These are phyloP conservation scores for Trichoderma sp. DNA, from an alignment of 2,329 filamentous ascomycete species.

Conservation along the genomic window DNA sequence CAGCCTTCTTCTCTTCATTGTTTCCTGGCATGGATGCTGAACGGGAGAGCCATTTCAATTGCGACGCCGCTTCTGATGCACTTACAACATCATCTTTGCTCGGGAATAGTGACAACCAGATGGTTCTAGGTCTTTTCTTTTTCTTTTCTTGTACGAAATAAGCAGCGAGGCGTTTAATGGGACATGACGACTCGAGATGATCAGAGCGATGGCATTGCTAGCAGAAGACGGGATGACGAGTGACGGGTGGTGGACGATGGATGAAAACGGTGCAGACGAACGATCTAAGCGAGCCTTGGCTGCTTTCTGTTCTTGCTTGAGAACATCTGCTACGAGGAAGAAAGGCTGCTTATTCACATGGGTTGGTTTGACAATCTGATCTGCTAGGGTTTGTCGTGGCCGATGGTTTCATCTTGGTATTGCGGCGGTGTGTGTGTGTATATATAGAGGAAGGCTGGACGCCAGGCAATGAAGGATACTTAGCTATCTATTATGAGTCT, in stretches of 20 bases:
- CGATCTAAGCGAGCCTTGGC: constrained; percentile 4
- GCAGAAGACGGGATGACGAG: background rate
- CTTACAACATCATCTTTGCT: constrained; percentile 22
- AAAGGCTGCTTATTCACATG: background rate
- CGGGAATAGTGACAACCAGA: constrained; percentile 2
- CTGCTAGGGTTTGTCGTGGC: constrained; percentile 1
- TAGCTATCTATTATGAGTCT: constrained; percentile 9
- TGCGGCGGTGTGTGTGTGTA: constrained; percentile 12
- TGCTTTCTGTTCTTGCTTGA: background rate
- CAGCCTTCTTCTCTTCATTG: background rate
- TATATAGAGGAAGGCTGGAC: constrained; percentile 20
- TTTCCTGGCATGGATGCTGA: background rate
- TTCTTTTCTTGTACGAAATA: constrained; percentile 25
- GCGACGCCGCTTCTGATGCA: background rate
- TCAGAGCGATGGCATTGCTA: constrained; percentile 18
- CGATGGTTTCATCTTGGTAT: background rate
- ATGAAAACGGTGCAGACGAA: background rate
- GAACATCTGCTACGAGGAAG: background rate
- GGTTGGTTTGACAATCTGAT: constrained; percentile 1
- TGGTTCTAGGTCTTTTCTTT: background rate
- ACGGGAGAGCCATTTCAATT: background rate
- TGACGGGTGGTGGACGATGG: background rate
- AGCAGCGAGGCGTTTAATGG: constrained; percentile 30
- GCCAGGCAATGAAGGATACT: constrained; percentile 5
- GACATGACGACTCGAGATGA: constrained; percentile 20